Evolutionary conservation across 352 stramenopile species (phyloP), one percentile per base, ranked within the genome.

Genomic region (Pythium monospermum): DNA sequence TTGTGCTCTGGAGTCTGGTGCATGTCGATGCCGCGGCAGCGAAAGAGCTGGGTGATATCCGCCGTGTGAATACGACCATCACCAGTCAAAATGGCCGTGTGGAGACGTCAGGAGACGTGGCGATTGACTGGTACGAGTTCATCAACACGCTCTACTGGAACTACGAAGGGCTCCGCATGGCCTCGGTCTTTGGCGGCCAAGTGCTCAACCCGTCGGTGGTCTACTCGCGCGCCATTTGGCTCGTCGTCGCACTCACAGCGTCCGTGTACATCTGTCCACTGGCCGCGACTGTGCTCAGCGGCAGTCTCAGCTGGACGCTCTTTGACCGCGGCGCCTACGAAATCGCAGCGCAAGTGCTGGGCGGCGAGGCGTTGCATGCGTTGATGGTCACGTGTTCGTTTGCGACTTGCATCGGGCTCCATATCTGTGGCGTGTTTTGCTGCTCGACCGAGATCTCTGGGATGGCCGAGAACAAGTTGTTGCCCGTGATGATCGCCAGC

Each of bases 61-160:
- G 43, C n/a, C 40, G 12, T 7, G 15, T 6, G 16, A 59, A 64
- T 19, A 54, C 18, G 1, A 58, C 33, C 1, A 13, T 53, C 25
- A 32, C 38, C 0, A 33, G 31, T 12, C 22, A 21, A 8, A 39
- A 25, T 0, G 23, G n/a, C 11, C 41, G 30, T 5, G 49, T 60
- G 3, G 12, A 43, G 7, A 13, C 47, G n/a, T 27, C 7, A 1
- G 65, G 57, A 11, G 57, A 48, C 2, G 44, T 57, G 4, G 25
- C 26, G 7, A 76, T 75, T 46, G 22, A 84, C 5, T 95, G 83
- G 79, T 48, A 67, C 36, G 61, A 73, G 12, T 85, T 85, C 18
- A 40, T 97, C 8, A 97, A 96, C 57, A 92, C 91, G 40, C 63
- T 97, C n/a, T 96, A 96, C 61, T 97, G 93, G 93, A 96, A 95